Percentiles rank a stretch among this genome's conserved stretches.
phyloP scores from a whole-genome alignment of 495 filamentous ascomycete species.

The Hypomontagnella submonticulosa region DNA sequence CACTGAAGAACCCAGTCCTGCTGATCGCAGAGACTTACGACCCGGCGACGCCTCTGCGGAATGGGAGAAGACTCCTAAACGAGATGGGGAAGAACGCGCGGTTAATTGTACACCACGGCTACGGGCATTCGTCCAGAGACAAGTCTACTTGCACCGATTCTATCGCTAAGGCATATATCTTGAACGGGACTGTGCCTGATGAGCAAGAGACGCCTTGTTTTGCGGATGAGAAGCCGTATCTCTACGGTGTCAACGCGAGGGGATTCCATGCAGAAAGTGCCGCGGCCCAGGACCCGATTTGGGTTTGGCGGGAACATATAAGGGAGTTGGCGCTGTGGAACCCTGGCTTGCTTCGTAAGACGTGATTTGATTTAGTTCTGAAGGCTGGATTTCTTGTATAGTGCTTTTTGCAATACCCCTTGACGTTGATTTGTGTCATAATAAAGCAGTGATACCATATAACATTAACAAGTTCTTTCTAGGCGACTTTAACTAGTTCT shows the following conservation, averaged over 20 bases:
- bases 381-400: too few species aligned
- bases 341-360: slow-evolving; percentile 26
- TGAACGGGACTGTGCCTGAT: slow-evolving; percentile 51
- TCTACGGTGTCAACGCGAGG: slow-evolving; percentile 43
- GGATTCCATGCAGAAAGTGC: not conserved
- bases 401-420: too few species aligned
- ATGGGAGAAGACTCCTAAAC: slow-evolving; percentile 51
- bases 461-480: too few species aligned
- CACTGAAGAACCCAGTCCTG: slow-evolving; percentile 54
- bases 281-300: slow-evolving; percentile 32
- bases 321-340: slow-evolving; percentile 40
- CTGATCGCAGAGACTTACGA: slow-evolving; percentile 61
- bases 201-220: slow-evolving; percentile 54
- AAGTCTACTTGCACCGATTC: slow-evolving; percentile 55
- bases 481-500: too few species aligned
- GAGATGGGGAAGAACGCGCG: slow-evolving; percentile 60
- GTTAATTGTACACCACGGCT: slow-evolving; percentile 59
- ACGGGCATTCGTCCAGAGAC: slow-evolving; percentile 58
- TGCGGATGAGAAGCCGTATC: slow-evolving; percentile 58
- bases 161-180: slow-evolving; percentile 51
- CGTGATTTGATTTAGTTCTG: not conserved
- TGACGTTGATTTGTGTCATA: too few species aligned
- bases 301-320: slow-evolving; percentile 47
- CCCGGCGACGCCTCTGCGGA: slow-evolving; percentile 59
- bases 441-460: too few species aligned